These are phyloP conservation scores for Trametopsis cervina DNA, from an alignment of 768 basidiomycete species.

Conservation along the genomic window DNA sequence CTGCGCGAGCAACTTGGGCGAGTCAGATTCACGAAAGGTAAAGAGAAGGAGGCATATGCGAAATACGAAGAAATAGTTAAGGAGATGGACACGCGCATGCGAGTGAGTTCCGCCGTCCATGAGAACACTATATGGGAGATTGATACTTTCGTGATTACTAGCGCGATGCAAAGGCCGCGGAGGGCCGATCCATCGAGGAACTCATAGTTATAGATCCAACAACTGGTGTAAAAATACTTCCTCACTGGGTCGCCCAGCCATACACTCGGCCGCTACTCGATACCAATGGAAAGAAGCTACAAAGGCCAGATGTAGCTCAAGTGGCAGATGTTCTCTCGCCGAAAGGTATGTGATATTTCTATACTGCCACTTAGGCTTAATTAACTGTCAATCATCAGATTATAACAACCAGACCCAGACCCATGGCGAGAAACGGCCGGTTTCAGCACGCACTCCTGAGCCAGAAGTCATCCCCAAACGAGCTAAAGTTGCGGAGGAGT, in stretches of 20 bases:
- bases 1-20: conserved; percentile 66
- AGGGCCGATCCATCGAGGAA: conserved; percentile 26
- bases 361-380: background rate
- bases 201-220: conserved; percentile 34
- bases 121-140: background rate
- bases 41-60: conserved; percentile 26
- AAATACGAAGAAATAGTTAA: conserved; percentile 47
- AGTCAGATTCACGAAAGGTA: conserved; percentile 25
- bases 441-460: background rate
- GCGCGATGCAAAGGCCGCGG: conserved; percentile 42
- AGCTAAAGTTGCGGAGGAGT: background rate
- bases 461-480: background rate
- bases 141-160: conserved; percentile 17
- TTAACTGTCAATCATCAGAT: no score
- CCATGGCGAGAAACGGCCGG: background rate
- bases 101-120: conserved; percentile 29
- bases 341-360: background rate
- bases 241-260: conserved; percentile 70
- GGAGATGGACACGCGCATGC: conserved; percentile 56
- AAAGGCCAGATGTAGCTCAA: background rate
- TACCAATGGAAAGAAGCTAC: background rate
- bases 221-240: conserved; percentile 48
- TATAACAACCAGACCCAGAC: background rate
- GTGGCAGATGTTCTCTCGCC: background rate
- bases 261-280: conserved; percentile 41